Conservation (phyloP, 495 filamentous ascomycete species). For the Xanthoparmelia taractica region DNA sequence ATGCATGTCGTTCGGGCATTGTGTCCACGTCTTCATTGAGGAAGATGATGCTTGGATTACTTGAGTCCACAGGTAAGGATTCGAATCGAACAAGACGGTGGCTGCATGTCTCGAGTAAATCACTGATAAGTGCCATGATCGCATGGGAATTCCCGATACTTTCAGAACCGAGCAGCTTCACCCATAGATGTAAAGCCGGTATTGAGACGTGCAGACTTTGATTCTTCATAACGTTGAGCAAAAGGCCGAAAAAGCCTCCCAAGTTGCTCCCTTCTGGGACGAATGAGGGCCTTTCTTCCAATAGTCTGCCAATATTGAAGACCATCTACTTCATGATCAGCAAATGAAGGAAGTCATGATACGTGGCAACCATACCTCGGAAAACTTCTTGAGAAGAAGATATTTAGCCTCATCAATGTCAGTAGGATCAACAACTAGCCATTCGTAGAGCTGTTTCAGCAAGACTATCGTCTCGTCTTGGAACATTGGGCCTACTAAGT, state of each 20-base stretch:
- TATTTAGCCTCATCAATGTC: constrained; percentile 89
- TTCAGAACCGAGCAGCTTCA: constrained; percentile 62
- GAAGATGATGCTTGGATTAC: constrained; percentile 71
- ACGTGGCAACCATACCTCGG: constrained; percentile 54
- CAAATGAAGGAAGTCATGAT: not conserved
- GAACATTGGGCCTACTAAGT: constrained; percentile 73
- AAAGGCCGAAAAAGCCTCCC: constrained; percentile 68
- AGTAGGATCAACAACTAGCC: constrained; percentile 68
- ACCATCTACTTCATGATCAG: constrained; percentile 52
- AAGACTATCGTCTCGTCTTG: constrained; percentile 58
- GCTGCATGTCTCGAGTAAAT: constrained; percentile 73
- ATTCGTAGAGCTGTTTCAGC: constrained; percentile 70
- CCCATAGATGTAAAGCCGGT: constrained; percentile 84
- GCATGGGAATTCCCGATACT: constrained; percentile 56
- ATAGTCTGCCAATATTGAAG: constrained; percentile 71
- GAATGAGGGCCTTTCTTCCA: constrained; percentile 64
- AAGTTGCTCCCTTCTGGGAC: constrained; percentile 57
- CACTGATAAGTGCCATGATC: constrained; percentile 60
- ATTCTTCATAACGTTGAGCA: constrained; percentile 71
- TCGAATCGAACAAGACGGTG: constrained; percentile 76
- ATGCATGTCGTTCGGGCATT: constrained; percentile 86
- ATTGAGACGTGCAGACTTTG: constrained; percentile 88
- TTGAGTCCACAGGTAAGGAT: constrained; percentile 66
- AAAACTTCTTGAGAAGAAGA: constrained; percentile 82
- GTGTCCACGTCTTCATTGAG: constrained; percentile 92